Evolutionary conservation across 495 filamentous ascomycete genomes (phyloP).

Genomic region (Lepraria neglecta): DNA sequence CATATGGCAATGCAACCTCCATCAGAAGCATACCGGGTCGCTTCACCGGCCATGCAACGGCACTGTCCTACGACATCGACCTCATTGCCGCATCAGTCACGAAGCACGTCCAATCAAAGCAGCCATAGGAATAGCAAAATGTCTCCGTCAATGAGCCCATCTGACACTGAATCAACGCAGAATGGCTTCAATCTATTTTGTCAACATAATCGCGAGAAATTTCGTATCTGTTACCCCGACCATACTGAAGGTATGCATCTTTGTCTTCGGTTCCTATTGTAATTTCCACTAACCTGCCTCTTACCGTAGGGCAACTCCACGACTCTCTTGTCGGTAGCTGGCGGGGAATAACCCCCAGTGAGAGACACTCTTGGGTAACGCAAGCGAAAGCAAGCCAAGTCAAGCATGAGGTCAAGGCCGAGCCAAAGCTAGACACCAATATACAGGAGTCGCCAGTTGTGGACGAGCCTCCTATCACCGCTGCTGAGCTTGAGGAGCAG

Average conservation of each 20-base stretch:
- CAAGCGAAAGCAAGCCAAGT: not conserved
- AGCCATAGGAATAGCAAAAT: not conserved
- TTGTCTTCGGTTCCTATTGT: not conserved
- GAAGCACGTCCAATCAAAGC: too few relatives aligned
- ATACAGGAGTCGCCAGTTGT: not conserved
- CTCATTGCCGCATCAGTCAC: not conserved
- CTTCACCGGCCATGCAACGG: not conserved
- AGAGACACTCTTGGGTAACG: not conserved
- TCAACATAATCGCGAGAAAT: not conserved
- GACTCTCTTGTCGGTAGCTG: not conserved
- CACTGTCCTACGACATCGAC: not conserved
- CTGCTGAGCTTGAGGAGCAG: slow-evolving; percentile 16
- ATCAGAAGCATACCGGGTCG: not conserved
- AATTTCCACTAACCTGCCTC: not conserved
- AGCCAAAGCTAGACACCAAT: not conserved
- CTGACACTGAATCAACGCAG: not conserved
- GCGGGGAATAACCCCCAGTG: not conserved
- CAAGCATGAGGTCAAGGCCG: not conserved
- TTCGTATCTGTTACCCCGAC: not conserved
- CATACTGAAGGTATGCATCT: not conserved
- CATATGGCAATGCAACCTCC: not conserved
- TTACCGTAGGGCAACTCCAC: slow-evolving; percentile 1
- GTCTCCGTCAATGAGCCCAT: not conserved
- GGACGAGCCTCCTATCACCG: slow-evolving; percentile 7
- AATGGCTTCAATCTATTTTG: slow-evolving; percentile 4